Percentiles rank a stretch among this genome's conserved stretches.
Conservation (phyloP, 2,329 filamentous ascomycete species). For the Clarireedia homoeocarpa region DNA sequence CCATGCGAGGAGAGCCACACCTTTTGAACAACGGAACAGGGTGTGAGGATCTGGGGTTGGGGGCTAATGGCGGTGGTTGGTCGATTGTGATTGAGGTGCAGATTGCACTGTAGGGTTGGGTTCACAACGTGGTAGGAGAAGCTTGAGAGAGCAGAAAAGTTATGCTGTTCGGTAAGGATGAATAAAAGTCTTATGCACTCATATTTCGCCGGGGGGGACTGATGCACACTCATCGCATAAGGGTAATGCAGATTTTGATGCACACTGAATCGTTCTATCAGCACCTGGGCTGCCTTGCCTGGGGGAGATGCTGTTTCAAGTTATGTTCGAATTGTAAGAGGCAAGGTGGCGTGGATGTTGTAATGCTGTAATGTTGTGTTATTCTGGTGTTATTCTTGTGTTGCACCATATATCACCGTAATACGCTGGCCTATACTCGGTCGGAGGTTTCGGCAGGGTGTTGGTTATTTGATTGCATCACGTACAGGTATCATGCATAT, state of each 20-base stretch:
- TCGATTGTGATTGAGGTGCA: neutral
- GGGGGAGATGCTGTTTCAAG: neutral
- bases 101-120: conserved; percentile 1
- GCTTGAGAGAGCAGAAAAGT: neutral
- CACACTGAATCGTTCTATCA: neutral
- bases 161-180: neutral
- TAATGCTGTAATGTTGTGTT: neutral
- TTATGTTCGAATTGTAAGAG: neutral
- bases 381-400: neutral
- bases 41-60: conserved; percentile 2
- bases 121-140: neutral
- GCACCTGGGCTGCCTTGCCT: neutral
- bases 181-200: neutral
- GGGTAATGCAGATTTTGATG: neutral
- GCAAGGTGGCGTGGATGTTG: neutral
- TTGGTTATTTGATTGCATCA: neutral
- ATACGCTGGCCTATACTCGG: neutral
- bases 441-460: neutral
- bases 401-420: neutral
- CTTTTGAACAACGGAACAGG: neutral
- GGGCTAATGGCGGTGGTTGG: conserved; percentile 1
- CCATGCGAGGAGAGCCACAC: conserved; percentile 3
- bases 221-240: neutral
- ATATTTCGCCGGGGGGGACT: no score
- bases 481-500: neutral